A percentile compares a stretch with the other conserved stretches of the same genome.
Conservation (phyloP, 208 protist species). For the Entamoeba nuttalli region DNA sequence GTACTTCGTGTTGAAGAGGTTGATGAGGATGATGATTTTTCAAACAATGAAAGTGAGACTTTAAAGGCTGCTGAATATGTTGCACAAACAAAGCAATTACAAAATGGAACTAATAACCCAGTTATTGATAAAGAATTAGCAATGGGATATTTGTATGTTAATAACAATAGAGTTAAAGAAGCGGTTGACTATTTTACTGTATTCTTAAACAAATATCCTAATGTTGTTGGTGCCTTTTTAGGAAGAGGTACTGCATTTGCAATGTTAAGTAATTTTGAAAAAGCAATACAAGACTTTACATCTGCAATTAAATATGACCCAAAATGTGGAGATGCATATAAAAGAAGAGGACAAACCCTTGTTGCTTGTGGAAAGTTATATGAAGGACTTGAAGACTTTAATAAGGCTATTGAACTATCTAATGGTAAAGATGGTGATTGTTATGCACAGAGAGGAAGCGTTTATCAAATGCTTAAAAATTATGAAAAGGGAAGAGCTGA, state of each 20-base stretch:
- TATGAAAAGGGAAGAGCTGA: conserved; percentile 30
- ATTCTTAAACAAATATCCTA: background rate
- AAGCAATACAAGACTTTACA: background rate
- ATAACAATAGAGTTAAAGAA: background rate
- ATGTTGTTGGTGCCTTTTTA: background rate
- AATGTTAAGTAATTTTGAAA: background rate
- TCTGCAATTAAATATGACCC: background rate
- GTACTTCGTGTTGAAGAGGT: background rate
- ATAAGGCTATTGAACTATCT: conserved; percentile 13
- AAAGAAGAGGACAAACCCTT: background rate
- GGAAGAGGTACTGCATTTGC: background rate
- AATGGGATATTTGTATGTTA: background rate
- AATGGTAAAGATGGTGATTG: conserved; percentile 12
- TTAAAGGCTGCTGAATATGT: background rate
- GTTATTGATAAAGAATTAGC: background rate
- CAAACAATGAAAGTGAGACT: background rate
- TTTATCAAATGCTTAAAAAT: conserved; percentile 38
- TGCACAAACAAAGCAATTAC: background rate
- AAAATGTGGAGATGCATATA: background rate
- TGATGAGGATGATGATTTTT: background rate
- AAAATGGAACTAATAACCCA: background rate
- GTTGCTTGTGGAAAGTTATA: background rate
- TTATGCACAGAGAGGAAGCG: conserved; percentile 30
- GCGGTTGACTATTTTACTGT: background rate
- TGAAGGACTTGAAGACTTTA: conserved; percentile 27